phyloP scores from a whole-genome alignment of 139 green algal genomes.

The Tetraselmis striata region DNA sequence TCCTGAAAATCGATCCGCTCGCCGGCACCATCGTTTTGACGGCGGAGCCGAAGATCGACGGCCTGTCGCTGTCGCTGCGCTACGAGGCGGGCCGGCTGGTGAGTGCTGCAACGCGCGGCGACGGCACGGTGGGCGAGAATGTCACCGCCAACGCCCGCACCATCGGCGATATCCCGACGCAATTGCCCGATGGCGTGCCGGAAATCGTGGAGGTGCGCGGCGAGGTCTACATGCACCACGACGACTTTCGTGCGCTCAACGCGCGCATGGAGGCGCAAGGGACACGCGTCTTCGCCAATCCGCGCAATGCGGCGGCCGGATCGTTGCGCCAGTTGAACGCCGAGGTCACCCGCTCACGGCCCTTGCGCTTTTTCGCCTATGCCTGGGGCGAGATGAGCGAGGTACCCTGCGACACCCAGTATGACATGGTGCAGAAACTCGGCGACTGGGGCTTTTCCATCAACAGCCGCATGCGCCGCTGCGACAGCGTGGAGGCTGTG shows the following conservation, averaged over 20 bases:
- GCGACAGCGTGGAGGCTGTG: slow-evolving; percentile 14
- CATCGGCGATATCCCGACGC: slow-evolving; percentile 26
- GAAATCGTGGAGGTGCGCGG: slow-evolving; percentile 38
- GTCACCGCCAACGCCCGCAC: slow-evolving; percentile 36
- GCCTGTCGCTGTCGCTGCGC: slow-evolving; percentile 32
- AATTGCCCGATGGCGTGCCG: background rate
- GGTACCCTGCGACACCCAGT: slow-evolving; percentile 3
- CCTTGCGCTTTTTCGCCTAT: slow-evolving; percentile 46
- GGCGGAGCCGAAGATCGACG: slow-evolving; percentile 55
- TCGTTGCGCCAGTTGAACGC: slow-evolving; percentile 36
- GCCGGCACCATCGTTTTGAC: too few species aligned
- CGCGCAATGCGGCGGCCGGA: slow-evolving; percentile 43
- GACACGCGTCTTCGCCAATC: slow-evolving; percentile 32
- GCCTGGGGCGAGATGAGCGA: slow-evolving; percentile 5
- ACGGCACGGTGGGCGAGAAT: slow-evolving; percentile 43
- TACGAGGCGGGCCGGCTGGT: slow-evolving; percentile 21
- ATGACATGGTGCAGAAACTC: background rate
- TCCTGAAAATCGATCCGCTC: too few species aligned
- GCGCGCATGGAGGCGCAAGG: background rate
- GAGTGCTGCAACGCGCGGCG: slow-evolving; percentile 36
- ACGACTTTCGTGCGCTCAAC: slow-evolving; percentile 7
- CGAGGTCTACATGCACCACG: slow-evolving; percentile 39
- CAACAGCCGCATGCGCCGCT: slow-evolving; percentile 1
- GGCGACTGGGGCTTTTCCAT: background rate
- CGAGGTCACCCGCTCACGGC: slow-evolving; percentile 12